These are phyloP conservation scores for Xylaria digitata DNA, from an alignment of 2,329 filamentous ascomycete species.

Conservation along the genomic window DNA sequence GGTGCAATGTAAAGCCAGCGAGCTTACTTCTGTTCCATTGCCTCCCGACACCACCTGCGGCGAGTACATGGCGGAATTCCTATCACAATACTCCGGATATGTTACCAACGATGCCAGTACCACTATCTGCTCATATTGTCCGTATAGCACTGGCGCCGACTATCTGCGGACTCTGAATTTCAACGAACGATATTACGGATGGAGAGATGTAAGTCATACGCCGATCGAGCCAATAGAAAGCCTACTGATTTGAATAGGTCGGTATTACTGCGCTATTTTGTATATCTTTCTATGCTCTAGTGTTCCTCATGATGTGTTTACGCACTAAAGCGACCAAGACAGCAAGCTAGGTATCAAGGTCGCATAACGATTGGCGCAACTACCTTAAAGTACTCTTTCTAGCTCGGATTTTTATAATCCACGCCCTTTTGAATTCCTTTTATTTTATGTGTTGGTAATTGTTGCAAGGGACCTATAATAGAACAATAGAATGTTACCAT, in stretches of 20 bases:
- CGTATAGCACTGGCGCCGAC: conserved; percentile 64
- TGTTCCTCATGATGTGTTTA: conserved; percentile 26
- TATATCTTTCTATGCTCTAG: conserved; percentile 26
- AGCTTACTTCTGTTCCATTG: not conserved
- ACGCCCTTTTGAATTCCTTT: too few relatives aligned
- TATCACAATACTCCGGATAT: not conserved
- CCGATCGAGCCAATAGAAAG: not conserved
- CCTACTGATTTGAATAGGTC: conserved; percentile 8
- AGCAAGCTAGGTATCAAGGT: conserved; percentile 7
- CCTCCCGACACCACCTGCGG: conserved; percentile 1
- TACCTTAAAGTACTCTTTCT: not conserved
- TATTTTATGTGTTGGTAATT: too few relatives aligned
- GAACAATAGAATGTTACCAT: too few relatives aligned
- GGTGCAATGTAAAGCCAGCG: not conserved
- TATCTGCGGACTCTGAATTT: conserved; percentile 18
- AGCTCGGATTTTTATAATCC: not conserved
- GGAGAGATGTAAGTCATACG: conserved; percentile 24
- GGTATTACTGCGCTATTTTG: conserved; percentile 23
- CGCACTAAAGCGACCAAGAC: conserved; percentile 31
- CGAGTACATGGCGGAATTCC: conserved; percentile 1
- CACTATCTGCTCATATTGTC: not conserved
- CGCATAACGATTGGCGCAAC: not conserved
- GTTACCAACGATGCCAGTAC: not conserved
- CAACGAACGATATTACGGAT: conserved; percentile 13
- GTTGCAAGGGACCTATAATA: too few relatives aligned